These are phyloP conservation scores for Pythium aquatile DNA, from an alignment of 352 stramenopile species.

Conservation along the genomic window DNA sequence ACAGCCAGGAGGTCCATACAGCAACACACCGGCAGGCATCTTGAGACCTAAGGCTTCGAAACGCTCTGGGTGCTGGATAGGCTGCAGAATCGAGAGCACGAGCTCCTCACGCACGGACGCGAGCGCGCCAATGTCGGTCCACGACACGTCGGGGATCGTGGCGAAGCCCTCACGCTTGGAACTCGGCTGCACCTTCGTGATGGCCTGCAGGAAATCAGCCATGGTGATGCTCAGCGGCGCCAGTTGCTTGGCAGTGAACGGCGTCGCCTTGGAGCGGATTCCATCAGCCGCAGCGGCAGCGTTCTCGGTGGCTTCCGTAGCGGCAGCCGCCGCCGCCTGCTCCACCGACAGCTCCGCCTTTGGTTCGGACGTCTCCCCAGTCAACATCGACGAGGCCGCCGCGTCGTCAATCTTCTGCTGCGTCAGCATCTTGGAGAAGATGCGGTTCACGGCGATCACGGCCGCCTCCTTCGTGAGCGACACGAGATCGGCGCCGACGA, in stretches of 20 bases:
- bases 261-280: conserved; percentile 61
- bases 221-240: conserved; percentile 94
- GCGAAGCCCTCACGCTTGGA: conserved; percentile 99
- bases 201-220: conserved; percentile 94
- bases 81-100: conserved; percentile 95
- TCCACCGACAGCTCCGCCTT: conserved; percentile 3
- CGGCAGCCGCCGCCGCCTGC: not conserved
- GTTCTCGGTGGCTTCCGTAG: not conserved
- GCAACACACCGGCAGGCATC: conserved; percentile 95
- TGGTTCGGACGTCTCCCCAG: conserved; percentile 13
- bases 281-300: conserved; percentile 50
- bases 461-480: conserved; percentile 98
- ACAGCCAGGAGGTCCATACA: conserved; percentile 98
- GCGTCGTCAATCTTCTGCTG: conserved; percentile 14
- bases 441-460: conserved; percentile 97
- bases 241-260: conserved; percentile 90
- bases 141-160: conserved; percentile 97
- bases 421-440: conserved; percentile 89
- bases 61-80: conserved; percentile 94
- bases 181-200: conserved; percentile 97
- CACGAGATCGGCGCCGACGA: conserved; percentile 97
- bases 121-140: conserved; percentile 97
- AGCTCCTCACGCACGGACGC: conserved; percentile 94
- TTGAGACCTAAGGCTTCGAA: conserved; percentile 96
- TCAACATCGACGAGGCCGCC: conserved; percentile 12